These are phyloP conservation scores for Gossypium schwendimanii DNA, from an alignment of 441 rosid genomes.

Conservation along the genomic window DNA sequence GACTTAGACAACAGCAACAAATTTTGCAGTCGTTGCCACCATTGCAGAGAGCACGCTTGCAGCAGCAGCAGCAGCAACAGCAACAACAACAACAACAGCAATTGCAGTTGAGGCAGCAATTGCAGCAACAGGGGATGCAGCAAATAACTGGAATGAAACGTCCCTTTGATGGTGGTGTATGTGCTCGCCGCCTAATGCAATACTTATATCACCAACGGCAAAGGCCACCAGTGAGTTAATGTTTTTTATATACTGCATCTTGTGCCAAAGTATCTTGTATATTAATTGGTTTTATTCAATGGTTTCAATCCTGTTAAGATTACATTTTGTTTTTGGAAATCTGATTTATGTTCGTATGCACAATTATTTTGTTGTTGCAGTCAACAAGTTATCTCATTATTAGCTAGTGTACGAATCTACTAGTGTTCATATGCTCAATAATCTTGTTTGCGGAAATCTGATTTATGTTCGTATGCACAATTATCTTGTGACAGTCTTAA, in stretches of 20 bases:
- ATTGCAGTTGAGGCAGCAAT: slow-evolving; percentile 67
- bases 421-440: too few species aligned
- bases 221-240: slow-evolving; percentile 67
- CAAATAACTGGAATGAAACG: slow-evolving; percentile 48
- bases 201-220: slow-evolving; percentile 91
- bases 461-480: neutral
- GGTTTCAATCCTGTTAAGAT: neutral
- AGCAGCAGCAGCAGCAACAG: slow-evolving; percentile 48
- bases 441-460: neutral
- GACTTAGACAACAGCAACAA: slow-evolving; percentile 65
- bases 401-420: too few species aligned
- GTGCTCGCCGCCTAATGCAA: slow-evolving; percentile 96
- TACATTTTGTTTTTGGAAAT: neutral
- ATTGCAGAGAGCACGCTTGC: slow-evolving; percentile 76
- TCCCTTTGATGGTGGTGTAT: slow-evolving; percentile 70
- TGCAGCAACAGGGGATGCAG: slow-evolving; percentile 84
- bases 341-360: neutral
- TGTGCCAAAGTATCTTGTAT: neutral
- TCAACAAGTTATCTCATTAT: neutral
- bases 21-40: slow-evolving; percentile 77
- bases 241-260: neutral
- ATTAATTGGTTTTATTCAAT: neutral
- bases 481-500: neutral
- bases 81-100: slow-evolving; percentile 43
- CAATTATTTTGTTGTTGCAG: neutral